Conservation (phyloP, 2,329 filamentous ascomycete genomes). For the Allantophomopsis lycopodina region DNA sequence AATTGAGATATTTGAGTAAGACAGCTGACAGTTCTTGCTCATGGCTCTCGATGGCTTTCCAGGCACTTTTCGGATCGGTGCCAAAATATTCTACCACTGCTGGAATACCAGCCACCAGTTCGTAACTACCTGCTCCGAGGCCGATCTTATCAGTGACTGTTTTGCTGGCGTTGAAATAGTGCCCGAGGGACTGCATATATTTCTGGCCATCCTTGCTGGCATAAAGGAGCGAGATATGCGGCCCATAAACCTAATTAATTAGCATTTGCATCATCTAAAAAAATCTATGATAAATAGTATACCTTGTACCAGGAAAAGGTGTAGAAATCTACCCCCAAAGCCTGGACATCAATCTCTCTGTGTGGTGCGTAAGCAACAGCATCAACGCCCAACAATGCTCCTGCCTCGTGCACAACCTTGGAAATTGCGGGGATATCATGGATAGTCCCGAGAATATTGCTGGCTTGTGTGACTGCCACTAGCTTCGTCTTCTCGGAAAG, state of each 20-base stretch:
- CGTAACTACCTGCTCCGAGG: constrained; percentile 57
- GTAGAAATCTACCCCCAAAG: constrained; percentile 61
- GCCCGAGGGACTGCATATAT: constrained; percentile 40
- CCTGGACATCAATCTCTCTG: constrained; percentile 52
- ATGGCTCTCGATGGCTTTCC: constrained; percentile 38
- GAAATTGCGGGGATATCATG: constrained; percentile 45
- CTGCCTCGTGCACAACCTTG: constrained; percentile 30
- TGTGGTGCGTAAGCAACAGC: constrained; percentile 69
- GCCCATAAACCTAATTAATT: constrained; percentile 42
- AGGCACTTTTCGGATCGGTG: constrained; percentile 22
- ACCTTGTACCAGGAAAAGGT: constrained; percentile 69
- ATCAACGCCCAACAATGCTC: constrained; percentile 57
- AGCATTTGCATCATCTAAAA: constrained; percentile 12
- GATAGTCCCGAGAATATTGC: constrained; percentile 61
- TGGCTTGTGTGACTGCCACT: constrained; percentile 60
- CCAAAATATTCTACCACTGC: constrained; percentile 47
- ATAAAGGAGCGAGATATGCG: constrained; percentile 61
- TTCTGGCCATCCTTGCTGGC: constrained; percentile 41
- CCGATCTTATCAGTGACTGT: constrained; percentile 55
- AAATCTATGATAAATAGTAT: background rate
- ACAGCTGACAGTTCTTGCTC: constrained; percentile 45
- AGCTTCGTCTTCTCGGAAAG: constrained; percentile 52
- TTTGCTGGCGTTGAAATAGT: constrained; percentile 51
- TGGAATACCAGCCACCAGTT: constrained; percentile 50
- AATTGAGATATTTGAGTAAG: constrained; percentile 43